Conservation (phyloP, 306 rosid genomes). For the Prunus mongolica region DNA sequence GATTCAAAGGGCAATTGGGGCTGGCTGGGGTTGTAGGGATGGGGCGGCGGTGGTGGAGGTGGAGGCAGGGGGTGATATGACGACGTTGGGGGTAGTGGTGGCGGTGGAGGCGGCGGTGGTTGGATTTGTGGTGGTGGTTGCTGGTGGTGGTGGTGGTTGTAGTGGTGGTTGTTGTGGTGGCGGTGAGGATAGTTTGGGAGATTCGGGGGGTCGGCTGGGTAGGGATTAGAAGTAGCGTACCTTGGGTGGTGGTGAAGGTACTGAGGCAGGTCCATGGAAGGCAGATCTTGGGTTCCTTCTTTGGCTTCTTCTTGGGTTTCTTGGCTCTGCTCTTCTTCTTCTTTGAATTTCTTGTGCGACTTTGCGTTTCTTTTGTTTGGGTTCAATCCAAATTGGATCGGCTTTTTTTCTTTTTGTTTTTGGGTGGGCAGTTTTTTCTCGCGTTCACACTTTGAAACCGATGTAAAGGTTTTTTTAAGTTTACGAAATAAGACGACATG, state of each 20-base stretch:
- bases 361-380: neutral
- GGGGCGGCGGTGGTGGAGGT: neutral
- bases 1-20: slow-evolving; percentile 28
- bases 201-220: slow-evolving; percentile 3
- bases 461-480: neutral
- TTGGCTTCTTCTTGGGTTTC: neutral
- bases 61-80: neutral
- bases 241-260: slow-evolving; percentile 11
- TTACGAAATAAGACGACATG: neutral
- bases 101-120: slow-evolving; percentile 21
- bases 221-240: slow-evolving; percentile 10
- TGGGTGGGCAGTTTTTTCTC: neutral
- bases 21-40: slow-evolving; percentile 26
- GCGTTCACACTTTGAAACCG: neutral
- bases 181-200: slow-evolving; percentile 15
- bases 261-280: slow-evolving; percentile 14
- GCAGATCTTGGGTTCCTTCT: neutral
- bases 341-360: neutral
- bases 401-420: neutral
- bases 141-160: neutral
- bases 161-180: slow-evolving; percentile 7
- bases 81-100: slow-evolving; percentile 10
- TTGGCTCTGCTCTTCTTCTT: neutral
- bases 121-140: slow-evolving; percentile 12
- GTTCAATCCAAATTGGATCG: neutral